phyloP scores from a whole-genome alignment of 208 protist species.

The Leishmania gerbilli region DNA sequence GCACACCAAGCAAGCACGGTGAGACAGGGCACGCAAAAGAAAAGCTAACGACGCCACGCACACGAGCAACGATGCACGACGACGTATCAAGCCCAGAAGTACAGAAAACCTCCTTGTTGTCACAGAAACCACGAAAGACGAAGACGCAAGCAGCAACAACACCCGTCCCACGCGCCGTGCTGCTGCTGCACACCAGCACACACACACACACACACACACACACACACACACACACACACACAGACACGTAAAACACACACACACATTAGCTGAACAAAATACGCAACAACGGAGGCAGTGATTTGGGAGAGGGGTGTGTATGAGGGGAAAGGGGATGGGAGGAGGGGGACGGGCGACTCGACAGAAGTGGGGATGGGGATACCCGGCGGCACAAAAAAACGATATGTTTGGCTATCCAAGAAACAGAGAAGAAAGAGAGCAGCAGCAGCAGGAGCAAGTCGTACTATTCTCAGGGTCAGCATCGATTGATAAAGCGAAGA shows the following conservation, averaged over 20 bases:
- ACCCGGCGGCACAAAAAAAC: not conserved
- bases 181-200: not conserved
- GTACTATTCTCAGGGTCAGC: not conserved
- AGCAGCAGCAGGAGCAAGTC: not conserved
- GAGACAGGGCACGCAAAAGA: not conserved
- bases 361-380: not conserved
- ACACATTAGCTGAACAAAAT: not conserved
- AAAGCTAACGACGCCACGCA: not conserved
- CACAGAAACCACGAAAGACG: slow-evolving; percentile 7
- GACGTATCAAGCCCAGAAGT: not conserved
- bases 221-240: not conserved
- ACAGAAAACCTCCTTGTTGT: not conserved
- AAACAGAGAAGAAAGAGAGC: not conserved
- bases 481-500: not conserved
- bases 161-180: not conserved
- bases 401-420: not conserved
- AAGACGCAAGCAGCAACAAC: not conserved
- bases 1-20: not conserved
- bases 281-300: not conserved
- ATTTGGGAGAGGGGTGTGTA: not conserved
- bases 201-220: not conserved
- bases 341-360: not conserved
- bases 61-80: not conserved
- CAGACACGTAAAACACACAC: not conserved
- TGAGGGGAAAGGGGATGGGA: too few species aligned